Conservation (phyloP, 2,329 filamentous ascomycete genomes). For the Aaosphaeria arxii region DNA sequence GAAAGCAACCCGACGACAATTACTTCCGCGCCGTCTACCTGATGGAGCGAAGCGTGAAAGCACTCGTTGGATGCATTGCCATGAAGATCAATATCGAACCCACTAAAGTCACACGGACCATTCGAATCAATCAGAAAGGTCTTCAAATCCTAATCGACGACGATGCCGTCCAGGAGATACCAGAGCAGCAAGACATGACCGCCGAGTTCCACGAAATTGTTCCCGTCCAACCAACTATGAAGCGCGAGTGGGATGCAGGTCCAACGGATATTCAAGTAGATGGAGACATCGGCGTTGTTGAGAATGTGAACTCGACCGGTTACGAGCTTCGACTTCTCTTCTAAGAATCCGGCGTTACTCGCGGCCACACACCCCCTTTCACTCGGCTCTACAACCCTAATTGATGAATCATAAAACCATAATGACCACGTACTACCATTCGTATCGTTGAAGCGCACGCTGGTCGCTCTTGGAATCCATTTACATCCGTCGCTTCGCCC, state of each 20-base stretch:
- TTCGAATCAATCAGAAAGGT: slow-evolving; percentile 71
- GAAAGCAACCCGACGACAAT: slow-evolving; percentile 51
- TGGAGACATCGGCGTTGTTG: slow-evolving; percentile 43
- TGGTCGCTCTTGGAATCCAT: slow-evolving; percentile 7
- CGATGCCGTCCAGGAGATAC: slow-evolving; percentile 77
- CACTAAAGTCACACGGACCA: slow-evolving; percentile 64
- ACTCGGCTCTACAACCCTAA: background rate
- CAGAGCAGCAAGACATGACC: slow-evolving; percentile 88
- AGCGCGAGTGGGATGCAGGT: slow-evolving; percentile 53
- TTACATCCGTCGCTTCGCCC: slow-evolving; percentile 5
- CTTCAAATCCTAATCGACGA: slow-evolving; percentile 87
- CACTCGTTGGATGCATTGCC: slow-evolving; percentile 71
- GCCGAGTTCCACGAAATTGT: slow-evolving; percentile 66
- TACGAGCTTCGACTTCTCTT: slow-evolving; percentile 51
- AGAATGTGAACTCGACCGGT: slow-evolving; percentile 44
- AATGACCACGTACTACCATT: slow-evolving; percentile 30
- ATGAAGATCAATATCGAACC: slow-evolving; percentile 79
- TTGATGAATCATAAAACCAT: slow-evolving; percentile 16
- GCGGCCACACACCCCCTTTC: slow-evolving; percentile 3
- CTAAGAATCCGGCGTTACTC: slow-evolving; percentile 19
- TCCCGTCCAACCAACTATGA: slow-evolving; percentile 43
- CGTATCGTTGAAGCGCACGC: slow-evolving; percentile 20
- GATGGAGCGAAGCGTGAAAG: slow-evolving; percentile 68
- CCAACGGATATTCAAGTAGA: slow-evolving; percentile 48
- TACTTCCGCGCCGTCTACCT: slow-evolving; percentile 89